Conservation (phyloP, 768 basidiomycete species). For the Phylloporus rhodoxanthus region DNA sequence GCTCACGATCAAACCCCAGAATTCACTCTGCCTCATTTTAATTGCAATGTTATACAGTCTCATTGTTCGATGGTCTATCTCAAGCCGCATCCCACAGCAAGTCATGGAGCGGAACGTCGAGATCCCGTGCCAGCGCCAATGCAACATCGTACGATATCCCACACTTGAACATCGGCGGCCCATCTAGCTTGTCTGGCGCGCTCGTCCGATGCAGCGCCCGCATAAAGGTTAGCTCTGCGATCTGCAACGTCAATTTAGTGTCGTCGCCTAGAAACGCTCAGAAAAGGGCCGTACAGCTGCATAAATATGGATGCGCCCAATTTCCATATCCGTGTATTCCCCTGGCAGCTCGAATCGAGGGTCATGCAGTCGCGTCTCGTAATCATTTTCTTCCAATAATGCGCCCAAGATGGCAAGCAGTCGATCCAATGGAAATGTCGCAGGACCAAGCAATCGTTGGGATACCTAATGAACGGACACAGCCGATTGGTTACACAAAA, state of each 20-base stretch:
- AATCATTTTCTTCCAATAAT: constrained; percentile 64
- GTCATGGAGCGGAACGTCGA: constrained; percentile 56
- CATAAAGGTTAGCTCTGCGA: constrained; percentile 59
- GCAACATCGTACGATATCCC: constrained; percentile 59
- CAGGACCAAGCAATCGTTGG: constrained; percentile 75
- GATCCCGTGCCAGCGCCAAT: constrained; percentile 49
- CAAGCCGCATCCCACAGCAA: constrained; percentile 57
- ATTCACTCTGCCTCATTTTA: neutral
- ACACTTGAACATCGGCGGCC: constrained; percentile 67
- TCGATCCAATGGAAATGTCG: constrained; percentile 72
- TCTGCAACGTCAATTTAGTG: constrained; percentile 34
- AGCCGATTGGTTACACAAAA: neutral
- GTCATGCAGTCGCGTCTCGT: constrained; percentile 40
- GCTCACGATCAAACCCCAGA: neutral
- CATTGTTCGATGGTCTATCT: neutral
- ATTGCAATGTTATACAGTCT: neutral
- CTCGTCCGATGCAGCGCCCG: constrained; percentile 64
- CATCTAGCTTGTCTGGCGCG: constrained; percentile 57
- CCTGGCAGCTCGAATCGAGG: constrained; percentile 53
- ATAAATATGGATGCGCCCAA: constrained; percentile 53
- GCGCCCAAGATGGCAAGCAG: constrained; percentile 75
- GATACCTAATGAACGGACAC: constrained; percentile 44
- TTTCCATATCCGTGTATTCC: constrained; percentile 72
- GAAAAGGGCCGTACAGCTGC: constrained; percentile 43
- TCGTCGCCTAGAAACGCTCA: neutral